phyloP scores from a whole-genome alignment of 2,329 filamentous ascomycete species.

The Sclerotinia spermophila region DNA sequence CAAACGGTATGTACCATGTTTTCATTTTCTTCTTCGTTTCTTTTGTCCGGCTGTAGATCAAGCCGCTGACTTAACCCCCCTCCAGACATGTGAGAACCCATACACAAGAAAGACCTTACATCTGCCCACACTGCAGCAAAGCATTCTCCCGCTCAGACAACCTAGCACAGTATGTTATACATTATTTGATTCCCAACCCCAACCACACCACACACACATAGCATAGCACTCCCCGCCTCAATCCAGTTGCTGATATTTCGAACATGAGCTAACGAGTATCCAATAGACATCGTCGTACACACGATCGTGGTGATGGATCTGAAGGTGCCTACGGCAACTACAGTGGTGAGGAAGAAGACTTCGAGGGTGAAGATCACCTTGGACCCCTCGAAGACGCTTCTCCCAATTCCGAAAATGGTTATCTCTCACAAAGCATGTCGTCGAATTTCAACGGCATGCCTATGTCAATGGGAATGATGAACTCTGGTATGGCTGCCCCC shows the following conservation, averaged over 20 bases:
- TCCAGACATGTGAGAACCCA: conserved; percentile 95
- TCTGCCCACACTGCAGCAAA: conserved; percentile 97
- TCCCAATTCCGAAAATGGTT: conserved; percentile 65
- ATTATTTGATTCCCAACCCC: conserved; percentile 19
- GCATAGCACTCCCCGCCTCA: conserved; percentile 38
- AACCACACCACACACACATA: conserved; percentile 23
- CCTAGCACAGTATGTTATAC: conserved; percentile 78
- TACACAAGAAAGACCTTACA: conserved; percentile 97
- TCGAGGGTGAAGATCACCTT: conserved; percentile 77
- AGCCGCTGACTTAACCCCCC: conserved; percentile 47
- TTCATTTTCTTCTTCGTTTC: conserved; percentile 38
- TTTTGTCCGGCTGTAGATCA: conserved; percentile 35
- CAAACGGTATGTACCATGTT: conserved; percentile 74
- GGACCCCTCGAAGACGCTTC: conserved; percentile 77
- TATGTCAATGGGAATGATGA: conserved; percentile 31
- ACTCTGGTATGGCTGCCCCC: conserved; percentile 38
- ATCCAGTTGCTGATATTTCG: conserved; percentile 14
- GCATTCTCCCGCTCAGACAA: conserved; percentile 98
- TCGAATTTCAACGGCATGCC: conserved; percentile 29
- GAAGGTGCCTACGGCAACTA: conserved; percentile 57
- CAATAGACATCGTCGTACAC: conserved; percentile 66
- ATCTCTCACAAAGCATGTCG: conserved; percentile 43
- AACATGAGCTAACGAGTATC: conserved; percentile 29
- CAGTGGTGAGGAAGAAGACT: conserved; percentile 73
- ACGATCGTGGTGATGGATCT: conserved; percentile 71